Evolutionary conservation across 495 filamentous ascomycete genomes (phyloP).

Genomic region (Venustampulla echinocandica): DNA sequence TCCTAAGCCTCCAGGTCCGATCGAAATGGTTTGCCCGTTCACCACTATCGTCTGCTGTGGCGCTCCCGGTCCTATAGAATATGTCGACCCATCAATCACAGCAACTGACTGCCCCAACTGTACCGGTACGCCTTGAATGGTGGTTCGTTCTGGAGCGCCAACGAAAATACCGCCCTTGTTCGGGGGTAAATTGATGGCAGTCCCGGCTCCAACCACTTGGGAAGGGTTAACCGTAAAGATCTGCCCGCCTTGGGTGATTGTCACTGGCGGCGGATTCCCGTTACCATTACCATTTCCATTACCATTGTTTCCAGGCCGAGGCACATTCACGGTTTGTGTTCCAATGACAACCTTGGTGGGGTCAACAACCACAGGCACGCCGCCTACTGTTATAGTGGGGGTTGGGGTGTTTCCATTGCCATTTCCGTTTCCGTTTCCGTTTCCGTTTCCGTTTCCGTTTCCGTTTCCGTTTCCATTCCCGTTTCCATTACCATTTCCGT

Average conservation of each 20-base stretch:
- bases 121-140: slow-evolving; percentile 29
- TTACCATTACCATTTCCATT: not conserved
- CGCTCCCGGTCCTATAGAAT: slow-evolving; percentile 26
- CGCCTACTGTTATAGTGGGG: slow-evolving; percentile 5
- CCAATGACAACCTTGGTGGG: slow-evolving; percentile 12
- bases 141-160: slow-evolving; percentile 1
- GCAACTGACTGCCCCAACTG: slow-evolving; percentile 31
- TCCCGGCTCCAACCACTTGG: slow-evolving; percentile 18
- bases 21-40: slow-evolving; percentile 36
- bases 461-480: not conserved
- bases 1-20: slow-evolving; percentile 37
- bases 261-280: not conserved
- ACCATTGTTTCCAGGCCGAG: not conserved
- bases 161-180: slow-evolving; percentile 2
- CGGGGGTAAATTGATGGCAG: slow-evolving; percentile 14
- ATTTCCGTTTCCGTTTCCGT: not conserved
- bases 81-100: slow-evolving; percentile 37
- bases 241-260: slow-evolving; percentile 19
- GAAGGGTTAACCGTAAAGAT: slow-evolving; percentile 19
- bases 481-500: not conserved
- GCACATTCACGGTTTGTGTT: slow-evolving; percentile 1
- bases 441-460: not conserved
- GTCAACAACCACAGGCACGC: slow-evolving; percentile 10
- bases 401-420: not conserved
- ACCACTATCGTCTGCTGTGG: slow-evolving; percentile 14